A percentile compares a stretch with the other conserved stretches of the same genome.
Evolutionary conservation across 768 basidiomycete genomes (phyloP).

Genomic region (Vishniacozyma victoriae): DNA sequence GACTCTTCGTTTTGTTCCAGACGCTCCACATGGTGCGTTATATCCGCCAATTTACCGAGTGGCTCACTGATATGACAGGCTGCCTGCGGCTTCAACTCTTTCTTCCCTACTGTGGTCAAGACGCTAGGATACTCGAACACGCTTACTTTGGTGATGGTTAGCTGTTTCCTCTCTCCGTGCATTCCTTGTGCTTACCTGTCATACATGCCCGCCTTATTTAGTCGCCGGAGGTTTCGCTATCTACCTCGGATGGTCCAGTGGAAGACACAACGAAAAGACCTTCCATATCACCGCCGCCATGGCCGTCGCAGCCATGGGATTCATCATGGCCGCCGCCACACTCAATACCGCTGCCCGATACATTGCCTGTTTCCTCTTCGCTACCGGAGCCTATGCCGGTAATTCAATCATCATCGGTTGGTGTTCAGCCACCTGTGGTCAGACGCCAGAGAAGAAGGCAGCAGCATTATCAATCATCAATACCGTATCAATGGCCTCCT

Average conservation of each 20-base stretch:
- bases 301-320: conserved; percentile 24
- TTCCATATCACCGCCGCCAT: conserved; percentile 26
- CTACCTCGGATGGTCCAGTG: conserved; percentile 19
- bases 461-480: conserved; percentile 13
- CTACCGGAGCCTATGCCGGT: conserved; percentile 16
- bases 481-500: conserved; percentile 3
- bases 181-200: conserved; percentile 9
- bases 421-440: conserved; percentile 9
- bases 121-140: conserved; percentile 23
- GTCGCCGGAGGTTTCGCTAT: conserved; percentile 24
- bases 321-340: conserved; percentile 23
- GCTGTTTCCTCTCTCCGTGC: neutral
- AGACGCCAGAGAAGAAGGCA: conserved; percentile 7
- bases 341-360: conserved; percentile 27
- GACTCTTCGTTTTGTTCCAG: conserved; percentile 16
- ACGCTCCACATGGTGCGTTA: conserved; percentile 9
- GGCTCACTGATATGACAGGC: conserved; percentile 38
- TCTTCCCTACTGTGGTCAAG: conserved; percentile 31
- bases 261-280: conserved; percentile 20
- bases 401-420: conserved; percentile 8
- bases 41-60: conserved; percentile 28
- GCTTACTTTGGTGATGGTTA: conserved; percentile 11
- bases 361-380: conserved; percentile 31
- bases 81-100: conserved; percentile 31
- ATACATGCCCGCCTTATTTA: conserved; percentile 37